Percentiles rank a stretch among this genome's conserved stretches.
Conservation (phyloP, 257 asterid species). For the Solanum chiquidenum region DNA sequence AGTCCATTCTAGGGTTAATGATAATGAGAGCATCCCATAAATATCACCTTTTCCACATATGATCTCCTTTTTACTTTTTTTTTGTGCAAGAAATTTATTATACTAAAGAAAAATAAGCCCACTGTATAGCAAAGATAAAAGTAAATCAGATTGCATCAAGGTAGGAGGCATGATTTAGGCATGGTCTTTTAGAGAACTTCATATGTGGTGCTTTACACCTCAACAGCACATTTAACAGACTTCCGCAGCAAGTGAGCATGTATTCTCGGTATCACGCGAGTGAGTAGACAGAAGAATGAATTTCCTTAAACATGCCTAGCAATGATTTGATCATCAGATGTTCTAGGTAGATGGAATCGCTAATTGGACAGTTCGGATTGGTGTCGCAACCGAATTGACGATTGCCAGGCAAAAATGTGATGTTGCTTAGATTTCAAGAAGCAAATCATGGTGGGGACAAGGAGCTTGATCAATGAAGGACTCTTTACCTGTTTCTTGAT, state of each 20-base stretch:
- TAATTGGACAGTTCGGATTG: background rate
- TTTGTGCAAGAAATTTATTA: background rate
- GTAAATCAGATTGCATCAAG: background rate
- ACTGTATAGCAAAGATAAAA: background rate
- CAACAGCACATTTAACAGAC: background rate
- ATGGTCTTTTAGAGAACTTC: background rate
- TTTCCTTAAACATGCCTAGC: background rate
- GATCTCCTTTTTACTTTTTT: background rate
- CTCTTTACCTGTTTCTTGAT: background rate
- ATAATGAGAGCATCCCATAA: background rate
- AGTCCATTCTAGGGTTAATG: background rate
- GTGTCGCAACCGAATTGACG: background rate
- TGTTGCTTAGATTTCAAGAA: background rate
- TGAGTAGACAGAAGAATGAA: background rate
- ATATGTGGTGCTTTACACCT: background rate
- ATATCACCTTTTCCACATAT: background rate
- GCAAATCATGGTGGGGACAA: background rate
- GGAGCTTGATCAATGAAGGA: background rate
- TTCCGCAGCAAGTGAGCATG: background rate
- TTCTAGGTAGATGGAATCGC: background rate
- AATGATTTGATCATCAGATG: background rate
- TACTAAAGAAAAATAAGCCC: background rate
- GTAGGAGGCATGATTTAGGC: background rate
- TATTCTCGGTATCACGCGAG: background rate
- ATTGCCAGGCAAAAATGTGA: background rate